These are phyloP conservation scores for Thraustochytrium sp. DNA, from an alignment of 352 stramenopile genomes.

Conservation along the genomic window DNA sequence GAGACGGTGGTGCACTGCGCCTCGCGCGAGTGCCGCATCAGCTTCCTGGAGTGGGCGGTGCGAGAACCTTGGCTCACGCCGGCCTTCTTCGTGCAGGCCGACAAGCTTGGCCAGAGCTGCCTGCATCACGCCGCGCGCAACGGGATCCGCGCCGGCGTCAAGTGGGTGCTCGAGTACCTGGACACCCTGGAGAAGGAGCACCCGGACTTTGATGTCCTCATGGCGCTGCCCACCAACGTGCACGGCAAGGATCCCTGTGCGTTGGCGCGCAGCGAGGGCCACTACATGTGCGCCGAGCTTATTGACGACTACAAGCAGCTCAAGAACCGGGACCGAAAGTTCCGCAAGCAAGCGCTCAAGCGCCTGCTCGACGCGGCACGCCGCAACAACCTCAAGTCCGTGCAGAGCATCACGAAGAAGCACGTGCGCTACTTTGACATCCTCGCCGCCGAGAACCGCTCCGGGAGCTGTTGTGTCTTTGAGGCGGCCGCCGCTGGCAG, in stretches of 20 bases:
- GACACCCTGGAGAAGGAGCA: slow-evolving; percentile 1
- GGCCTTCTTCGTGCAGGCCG: background rate
- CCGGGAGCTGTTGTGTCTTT: background rate
- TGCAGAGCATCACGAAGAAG: background rate
- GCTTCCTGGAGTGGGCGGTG: slow-evolving; percentile 30
- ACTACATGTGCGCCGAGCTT: slow-evolving; percentile 23
- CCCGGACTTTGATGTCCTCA: background rate
- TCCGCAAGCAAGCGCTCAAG: background rate
- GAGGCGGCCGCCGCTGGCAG: slow-evolving; percentile 4
- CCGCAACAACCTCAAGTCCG: slow-evolving; percentile 9
- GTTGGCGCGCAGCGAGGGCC: background rate
- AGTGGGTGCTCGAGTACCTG: slow-evolving; percentile 11
- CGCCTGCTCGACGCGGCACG: background rate
- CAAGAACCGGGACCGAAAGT: background rate
- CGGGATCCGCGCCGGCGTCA: background rate
- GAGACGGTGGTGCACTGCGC: slow-evolving; percentile 20
- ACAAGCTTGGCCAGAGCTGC: slow-evolving; percentile 8
- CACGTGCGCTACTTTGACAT: slow-evolving; percentile 11
- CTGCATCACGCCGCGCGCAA: background rate
- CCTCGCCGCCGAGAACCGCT: background rate
- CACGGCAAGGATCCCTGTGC: background rate
- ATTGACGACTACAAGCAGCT: background rate
- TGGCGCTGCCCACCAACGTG: background rate
- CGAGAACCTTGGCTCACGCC: background rate
- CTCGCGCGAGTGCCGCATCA: slow-evolving; percentile 10